phyloP scores from a whole-genome alignment of 176 grass and related monocot genomes.

The Carex kokanica region DNA sequence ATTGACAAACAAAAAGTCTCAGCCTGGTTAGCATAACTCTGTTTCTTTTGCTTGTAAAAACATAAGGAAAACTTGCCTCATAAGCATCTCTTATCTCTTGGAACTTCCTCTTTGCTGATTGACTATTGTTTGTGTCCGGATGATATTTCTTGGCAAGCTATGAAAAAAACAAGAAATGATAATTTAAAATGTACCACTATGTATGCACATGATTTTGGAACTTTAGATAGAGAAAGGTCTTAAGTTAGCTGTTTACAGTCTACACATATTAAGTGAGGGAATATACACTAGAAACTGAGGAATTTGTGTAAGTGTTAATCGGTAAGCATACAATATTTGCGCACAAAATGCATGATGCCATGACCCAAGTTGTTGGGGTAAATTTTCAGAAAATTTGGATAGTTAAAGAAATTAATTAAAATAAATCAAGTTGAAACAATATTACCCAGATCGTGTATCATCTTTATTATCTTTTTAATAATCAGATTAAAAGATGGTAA shows the following conservation, averaged over 20 bases:
- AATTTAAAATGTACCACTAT: neutral
- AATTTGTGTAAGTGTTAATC: neutral
- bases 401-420: too few species aligned
- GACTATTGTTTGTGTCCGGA: slow-evolving; percentile 78
- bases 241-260: neutral
- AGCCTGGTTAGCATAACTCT: slow-evolving; percentile 22
- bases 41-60: slow-evolving; percentile 24
- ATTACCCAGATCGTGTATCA: too few species aligned
- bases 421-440: too few species aligned
- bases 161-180: neutral
- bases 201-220: neutral
- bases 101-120: slow-evolving; percentile 74
- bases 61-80: slow-evolving; percentile 50
- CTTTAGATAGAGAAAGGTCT: neutral
- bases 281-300: neutral
- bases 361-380: neutral
- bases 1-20: slow-evolving; percentile 30
- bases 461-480: too few species aligned
- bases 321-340: neutral
- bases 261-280: neutral
- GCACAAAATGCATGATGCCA: neutral
- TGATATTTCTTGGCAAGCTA: slow-evolving; percentile 98
- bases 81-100: slow-evolving; percentile 96
- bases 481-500: too few species aligned
- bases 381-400: too few species aligned